phyloP scores from a whole-genome alignment of 352 stramenopile species.

The Phytopythium cucurbitacearum region DNA sequence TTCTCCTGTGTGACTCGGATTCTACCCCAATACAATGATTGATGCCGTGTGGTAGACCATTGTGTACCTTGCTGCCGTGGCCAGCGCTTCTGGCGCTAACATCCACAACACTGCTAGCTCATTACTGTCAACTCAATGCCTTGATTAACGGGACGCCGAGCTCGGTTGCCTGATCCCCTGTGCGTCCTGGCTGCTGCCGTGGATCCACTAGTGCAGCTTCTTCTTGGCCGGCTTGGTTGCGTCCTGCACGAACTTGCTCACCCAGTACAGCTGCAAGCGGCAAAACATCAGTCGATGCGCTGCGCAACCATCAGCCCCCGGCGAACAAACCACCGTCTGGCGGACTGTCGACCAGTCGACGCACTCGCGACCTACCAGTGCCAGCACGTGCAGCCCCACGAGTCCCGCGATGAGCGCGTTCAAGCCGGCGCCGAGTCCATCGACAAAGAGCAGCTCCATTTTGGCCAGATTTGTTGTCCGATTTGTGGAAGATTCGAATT shows the following conservation, averaged over 20 bases:
- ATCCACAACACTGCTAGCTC: no score
- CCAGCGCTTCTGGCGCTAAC: no score
- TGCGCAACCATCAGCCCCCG: no score
- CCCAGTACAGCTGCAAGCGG: slow-evolving; percentile 44
- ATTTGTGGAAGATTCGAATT: no score
- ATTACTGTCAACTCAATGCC: no score
- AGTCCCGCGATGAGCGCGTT: slow-evolving; percentile 68
- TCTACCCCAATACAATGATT: no score
- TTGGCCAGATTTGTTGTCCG: no score
- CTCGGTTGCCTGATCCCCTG: no score
- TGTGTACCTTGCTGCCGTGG: no score
- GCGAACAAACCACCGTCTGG: background rate
- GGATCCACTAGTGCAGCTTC: slow-evolving; percentile 61
- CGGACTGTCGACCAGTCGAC: slow-evolving; percentile 1
- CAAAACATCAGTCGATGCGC: background rate
- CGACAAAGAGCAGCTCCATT: slow-evolving; percentile 22
- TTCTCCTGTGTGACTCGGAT: background rate
- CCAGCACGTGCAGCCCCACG: slow-evolving; percentile 67
- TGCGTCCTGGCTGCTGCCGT: background rate
- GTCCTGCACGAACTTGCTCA: slow-evolving; percentile 57
- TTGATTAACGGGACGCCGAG: no score
- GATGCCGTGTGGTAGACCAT: no score
- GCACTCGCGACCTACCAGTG: slow-evolving; percentile 32
- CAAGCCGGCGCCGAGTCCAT: slow-evolving; percentile 43
- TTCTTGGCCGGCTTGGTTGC: slow-evolving; percentile 37